Conservation (phyloP, 495 filamentous ascomycete genomes). For the Penicillium daleae region DNA sequence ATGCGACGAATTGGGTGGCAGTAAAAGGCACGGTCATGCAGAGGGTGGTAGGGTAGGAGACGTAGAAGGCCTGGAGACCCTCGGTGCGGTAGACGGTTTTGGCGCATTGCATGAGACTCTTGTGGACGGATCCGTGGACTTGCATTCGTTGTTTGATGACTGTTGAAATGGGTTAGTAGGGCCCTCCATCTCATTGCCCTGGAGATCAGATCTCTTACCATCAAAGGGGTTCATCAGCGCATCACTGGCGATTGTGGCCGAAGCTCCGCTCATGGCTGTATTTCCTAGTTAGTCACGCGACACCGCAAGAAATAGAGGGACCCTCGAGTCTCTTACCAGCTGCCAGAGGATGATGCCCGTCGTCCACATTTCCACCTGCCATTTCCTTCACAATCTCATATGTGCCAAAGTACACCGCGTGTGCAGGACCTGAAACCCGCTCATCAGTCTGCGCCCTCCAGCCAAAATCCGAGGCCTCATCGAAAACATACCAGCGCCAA, state of each 20-base stretch:
- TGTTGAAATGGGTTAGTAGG: slow-evolving; percentile 39
- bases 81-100: slow-evolving; percentile 83
- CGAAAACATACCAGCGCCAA: slow-evolving; percentile 77
- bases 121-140: slow-evolving; percentile 91
- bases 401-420: slow-evolving; percentile 97
- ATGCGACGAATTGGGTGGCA: slow-evolving; percentile 92
- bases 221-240: slow-evolving; percentile 99
- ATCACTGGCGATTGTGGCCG: slow-evolving; percentile 94
- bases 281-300: slow-evolving; percentile 15
- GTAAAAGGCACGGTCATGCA: slow-evolving; percentile 99
- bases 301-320: neutral
- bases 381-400: slow-evolving; percentile 96
- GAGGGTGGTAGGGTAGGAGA: slow-evolving; percentile 96
- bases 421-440: slow-evolving; percentile 76
- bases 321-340: slow-evolving; percentile 61
- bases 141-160: slow-evolving; percentile 99
- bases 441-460: slow-evolving; percentile 32
- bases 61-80: slow-evolving; percentile 91
- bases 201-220: slow-evolving; percentile 60
- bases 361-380: slow-evolving; percentile 87
- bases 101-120: slow-evolving; percentile 82
- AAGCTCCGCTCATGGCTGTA: slow-evolving; percentile 84
- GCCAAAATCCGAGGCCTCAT: neutral
- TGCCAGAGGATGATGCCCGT: slow-evolving; percentile 90
- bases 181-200: neutral